Percentiles rank a stretch among this genome's conserved stretches.
Conservation (phyloP, 139 green algal species). For the Picochlorum sp. region DNA sequence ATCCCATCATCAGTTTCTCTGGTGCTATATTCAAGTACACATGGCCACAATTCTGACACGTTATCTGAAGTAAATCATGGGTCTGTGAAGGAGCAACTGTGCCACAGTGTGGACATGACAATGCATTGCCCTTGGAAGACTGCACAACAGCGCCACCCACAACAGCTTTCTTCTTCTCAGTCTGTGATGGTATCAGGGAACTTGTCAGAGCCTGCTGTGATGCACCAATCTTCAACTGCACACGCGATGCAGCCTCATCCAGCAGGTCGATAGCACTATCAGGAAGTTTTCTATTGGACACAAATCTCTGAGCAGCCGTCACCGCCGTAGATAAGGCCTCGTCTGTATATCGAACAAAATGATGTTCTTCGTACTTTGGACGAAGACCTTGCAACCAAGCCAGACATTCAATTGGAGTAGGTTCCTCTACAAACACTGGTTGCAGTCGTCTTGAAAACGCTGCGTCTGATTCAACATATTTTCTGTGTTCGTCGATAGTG, state of each 20-base stretch:
- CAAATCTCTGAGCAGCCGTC: slow-evolving; percentile 48
- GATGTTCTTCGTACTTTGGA: slow-evolving; percentile 72
- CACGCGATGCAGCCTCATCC: slow-evolving; percentile 59
- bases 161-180: too few species aligned
- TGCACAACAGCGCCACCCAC: too few species aligned
- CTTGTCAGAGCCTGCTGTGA: neutral
- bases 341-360: slow-evolving; percentile 59
- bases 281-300: slow-evolving; percentile 53
- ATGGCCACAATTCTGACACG: slow-evolving; percentile 18
- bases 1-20: slow-evolving; percentile 17
- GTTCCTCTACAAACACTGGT: slow-evolving; percentile 71
- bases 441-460: slow-evolving; percentile 79
- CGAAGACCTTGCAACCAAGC: slow-evolving; percentile 63
- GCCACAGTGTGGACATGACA: slow-evolving; percentile 35
- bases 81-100: neutral
- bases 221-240: slow-evolving; percentile 1
- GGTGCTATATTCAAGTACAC: slow-evolving; percentile 26
- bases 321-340: slow-evolving; percentile 62
- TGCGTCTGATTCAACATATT: slow-evolving; percentile 82
- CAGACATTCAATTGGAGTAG: slow-evolving; percentile 50
- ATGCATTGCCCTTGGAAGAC: neutral
- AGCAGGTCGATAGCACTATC: slow-evolving; percentile 78
- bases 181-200: neutral
- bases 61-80: slow-evolving; percentile 17
- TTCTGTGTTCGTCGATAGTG: slow-evolving; percentile 80